Base-by-base conservation (phyloP, 768 basidiomycete species). In the Rhizopogon vulgaris region DNA sequence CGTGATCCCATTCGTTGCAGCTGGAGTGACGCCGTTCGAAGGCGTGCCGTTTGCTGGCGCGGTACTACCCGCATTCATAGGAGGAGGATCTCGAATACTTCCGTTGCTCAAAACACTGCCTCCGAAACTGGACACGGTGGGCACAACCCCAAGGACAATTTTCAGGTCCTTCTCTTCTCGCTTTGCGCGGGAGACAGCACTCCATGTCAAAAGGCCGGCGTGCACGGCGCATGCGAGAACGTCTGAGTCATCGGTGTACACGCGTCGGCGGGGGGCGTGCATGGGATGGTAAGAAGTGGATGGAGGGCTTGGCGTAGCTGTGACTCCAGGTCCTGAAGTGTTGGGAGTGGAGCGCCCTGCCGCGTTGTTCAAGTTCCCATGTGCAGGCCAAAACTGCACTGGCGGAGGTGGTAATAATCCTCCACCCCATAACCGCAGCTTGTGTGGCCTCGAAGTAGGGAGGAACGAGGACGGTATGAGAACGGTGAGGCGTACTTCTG, bases 221-320 rank as follows among this genome's bases (percentile, higher is more conserved):
- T 89, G 87, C 41, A 89, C 66, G 2, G 83, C 85, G 51, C 83
- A 84, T 38, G 84, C 61, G 60, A 86, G 80, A 47, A 87, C 60
- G 58, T 87, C 84, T 8, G 85, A 87, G 66, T 89, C 87, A 66
- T 89, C 86, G 0, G 87, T 89, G 68, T 89, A 89, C 34, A 87
- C 74, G 42, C 83, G 70, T n/a, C 80, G 71, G 32, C 68, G 68
- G 27, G 73, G 67, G 7, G 62, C 59, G 46, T 60, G 61, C 42
- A 59, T 62, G 1, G 57, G 59, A 18, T 51, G 52, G 40, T 50
- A 55, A n/a, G 50, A 51, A 14, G 62, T 55, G 5, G 52, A 49
- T 50, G 57, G 48, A 40, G 56, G 56, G 2, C 37, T 41, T 37
- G 52, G 58, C 12, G 41, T 30, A 7, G 17, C 32, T 14, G 17